Evolutionary conservation across 2,329 filamentous ascomycete species (phyloP).

Genomic region (Colletotrichum sojae): DNA sequence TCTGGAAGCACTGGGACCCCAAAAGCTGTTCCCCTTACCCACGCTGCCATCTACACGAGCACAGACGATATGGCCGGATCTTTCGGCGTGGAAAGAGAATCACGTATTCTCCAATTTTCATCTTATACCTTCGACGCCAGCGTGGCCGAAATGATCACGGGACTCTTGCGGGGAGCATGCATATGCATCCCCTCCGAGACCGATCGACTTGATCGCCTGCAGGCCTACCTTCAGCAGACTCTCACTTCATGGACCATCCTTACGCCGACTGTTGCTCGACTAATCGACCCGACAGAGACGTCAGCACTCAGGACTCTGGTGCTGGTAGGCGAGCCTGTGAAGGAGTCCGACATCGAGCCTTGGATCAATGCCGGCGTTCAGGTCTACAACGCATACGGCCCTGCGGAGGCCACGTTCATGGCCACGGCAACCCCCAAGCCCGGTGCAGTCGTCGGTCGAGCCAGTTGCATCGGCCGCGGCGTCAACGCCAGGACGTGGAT

Average conservation of each 20-base stretch:
- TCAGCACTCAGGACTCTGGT: neutral
- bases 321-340: conserved; percentile 12
- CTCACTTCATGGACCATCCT: conserved; percentile 20
- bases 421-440: conserved; percentile 2
- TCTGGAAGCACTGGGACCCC: conserved; percentile 69
- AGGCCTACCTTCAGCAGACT: conserved; percentile 33
- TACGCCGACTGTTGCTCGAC: conserved; percentile 12
- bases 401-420: conserved; percentile 15
- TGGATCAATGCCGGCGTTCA: conserved; percentile 10
- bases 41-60: conserved; percentile 45
- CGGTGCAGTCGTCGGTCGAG: neutral
- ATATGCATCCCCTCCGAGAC: conserved; percentile 69
- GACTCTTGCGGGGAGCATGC: conserved; percentile 68
- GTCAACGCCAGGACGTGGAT: conserved; percentile 45
- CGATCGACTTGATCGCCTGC: conserved; percentile 64
- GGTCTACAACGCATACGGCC: conserved; percentile 17
- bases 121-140: conserved; percentile 68
- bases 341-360: conserved; percentile 2
- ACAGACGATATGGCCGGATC: neutral
- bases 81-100: neutral
- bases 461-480: conserved; percentile 45
- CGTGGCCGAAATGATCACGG: conserved; percentile 65
- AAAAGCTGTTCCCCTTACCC: conserved; percentile 61
- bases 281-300: neutral
- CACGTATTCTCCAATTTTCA: conserved; percentile 59